Conservation (phyloP, 805 yeast species). For the Metschnikowia dekortorum region DNA sequence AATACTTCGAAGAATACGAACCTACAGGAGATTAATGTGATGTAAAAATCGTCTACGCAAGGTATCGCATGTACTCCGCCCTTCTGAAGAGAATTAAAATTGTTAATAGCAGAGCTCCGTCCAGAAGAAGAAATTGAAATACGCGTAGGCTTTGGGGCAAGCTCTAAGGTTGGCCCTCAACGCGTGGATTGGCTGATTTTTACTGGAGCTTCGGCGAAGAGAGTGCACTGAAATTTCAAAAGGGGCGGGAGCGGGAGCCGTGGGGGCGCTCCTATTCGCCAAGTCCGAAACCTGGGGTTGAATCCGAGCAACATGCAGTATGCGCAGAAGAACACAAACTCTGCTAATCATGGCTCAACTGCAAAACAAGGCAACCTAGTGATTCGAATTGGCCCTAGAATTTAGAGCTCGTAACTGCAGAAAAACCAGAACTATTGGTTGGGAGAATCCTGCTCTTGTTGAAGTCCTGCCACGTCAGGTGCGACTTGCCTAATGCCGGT, state of each 20-base stretch:
- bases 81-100: background rate
- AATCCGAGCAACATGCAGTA: conserved; percentile 11
- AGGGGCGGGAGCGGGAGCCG: conserved; percentile 9
- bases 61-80: background rate
- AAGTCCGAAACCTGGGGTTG: conserved; percentile 23
- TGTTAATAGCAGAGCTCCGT: background rate
- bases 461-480: background rate
- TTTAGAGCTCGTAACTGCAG: background rate
- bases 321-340: background rate
- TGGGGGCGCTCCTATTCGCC: conserved; percentile 18
- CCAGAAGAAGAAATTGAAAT: background rate
- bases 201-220: conserved; percentile 1
- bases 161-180: background rate
- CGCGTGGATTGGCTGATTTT: conserved; percentile 1
- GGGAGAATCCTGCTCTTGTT: background rate
- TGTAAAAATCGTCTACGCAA: background rate
- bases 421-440: background rate
- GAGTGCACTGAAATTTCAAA: conserved; percentile 3
- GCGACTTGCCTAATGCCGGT: conserved; percentile 2
- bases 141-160: background rate
- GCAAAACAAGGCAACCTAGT: no score
- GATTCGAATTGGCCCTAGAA: no score
- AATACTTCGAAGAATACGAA: background rate
- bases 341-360: background rate
- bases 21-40: background rate